A percentile compares a stretch with the other conserved stretches of the same genome.
These are phyloP conservation scores for Boeremia lycopersici DNA, from an alignment of 2,329 filamentous ascomycete species.

Conservation along the genomic window DNA sequence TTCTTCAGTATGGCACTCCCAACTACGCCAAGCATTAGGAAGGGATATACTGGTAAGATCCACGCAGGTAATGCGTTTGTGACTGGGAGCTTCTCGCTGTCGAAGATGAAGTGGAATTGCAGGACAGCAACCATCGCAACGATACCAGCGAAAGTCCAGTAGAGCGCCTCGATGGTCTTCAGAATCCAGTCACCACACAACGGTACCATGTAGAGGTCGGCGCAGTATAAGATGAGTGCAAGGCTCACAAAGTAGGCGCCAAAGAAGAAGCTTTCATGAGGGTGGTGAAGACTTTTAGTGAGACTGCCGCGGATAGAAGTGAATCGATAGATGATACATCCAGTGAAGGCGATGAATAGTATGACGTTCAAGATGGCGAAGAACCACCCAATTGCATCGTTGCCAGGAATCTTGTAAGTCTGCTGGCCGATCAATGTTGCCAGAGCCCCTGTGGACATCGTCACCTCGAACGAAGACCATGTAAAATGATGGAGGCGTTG, in stretches of 20 bases:
- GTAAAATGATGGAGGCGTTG: constrained; percentile 33
- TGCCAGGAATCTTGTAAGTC: constrained; percentile 64
- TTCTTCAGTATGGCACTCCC: constrained; percentile 43
- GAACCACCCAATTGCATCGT: constrained; percentile 66
- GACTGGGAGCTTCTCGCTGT: constrained; percentile 64
- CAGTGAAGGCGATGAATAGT: constrained; percentile 64
- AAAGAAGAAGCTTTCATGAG: constrained; percentile 73
- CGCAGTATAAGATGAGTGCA: constrained; percentile 49
- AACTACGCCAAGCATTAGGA: constrained; percentile 47
- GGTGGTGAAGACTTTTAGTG: constrained; percentile 63
- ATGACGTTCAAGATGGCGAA: constrained; percentile 71
- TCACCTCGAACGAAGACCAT: constrained; percentile 72
- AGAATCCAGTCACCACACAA: constrained; percentile 60
- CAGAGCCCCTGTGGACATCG: constrained; percentile 77
- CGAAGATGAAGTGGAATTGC: constrained; percentile 98
- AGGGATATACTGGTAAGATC: constrained; percentile 42
- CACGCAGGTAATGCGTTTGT: constrained; percentile 50
- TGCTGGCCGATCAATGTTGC: constrained; percentile 65
- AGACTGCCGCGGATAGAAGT: constrained; percentile 58
- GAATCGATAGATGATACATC: constrained; percentile 65
- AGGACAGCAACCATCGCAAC: constrained; percentile 69
- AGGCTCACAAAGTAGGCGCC: constrained; percentile 71
- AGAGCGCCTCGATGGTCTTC: constrained; percentile 65
- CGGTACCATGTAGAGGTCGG: constrained; percentile 67
- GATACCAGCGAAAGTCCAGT: constrained; percentile 70